Percentiles rank a stretch among this genome's conserved stretches.
phyloP scores from a whole-genome alignment of 164 flowering plant species.

The grape (Vitis vinifera) region DNA sequence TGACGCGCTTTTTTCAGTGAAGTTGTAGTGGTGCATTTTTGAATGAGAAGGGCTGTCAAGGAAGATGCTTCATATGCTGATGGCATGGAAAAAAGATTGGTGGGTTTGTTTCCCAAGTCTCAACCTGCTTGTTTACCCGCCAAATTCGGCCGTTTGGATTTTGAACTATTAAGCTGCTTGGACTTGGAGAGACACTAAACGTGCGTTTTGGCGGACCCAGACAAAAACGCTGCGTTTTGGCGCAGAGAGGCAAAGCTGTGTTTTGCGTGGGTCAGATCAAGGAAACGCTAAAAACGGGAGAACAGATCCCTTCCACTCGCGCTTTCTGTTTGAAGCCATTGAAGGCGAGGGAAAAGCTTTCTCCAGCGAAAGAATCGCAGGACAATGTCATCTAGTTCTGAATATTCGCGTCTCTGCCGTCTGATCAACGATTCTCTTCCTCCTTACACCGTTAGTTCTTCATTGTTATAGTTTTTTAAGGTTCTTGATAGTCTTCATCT shows the following conservation, averaged over 20 bases:
- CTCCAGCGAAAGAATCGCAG: not conserved
- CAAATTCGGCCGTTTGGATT: slow-evolving; percentile 1
- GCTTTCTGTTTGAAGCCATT: not conserved
- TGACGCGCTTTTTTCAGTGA: slow-evolving; percentile 60
- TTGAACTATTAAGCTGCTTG: no score
- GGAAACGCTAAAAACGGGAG: no score
- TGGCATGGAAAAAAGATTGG: slow-evolving; percentile 6
- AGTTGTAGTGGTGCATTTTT: slow-evolving; percentile 52
- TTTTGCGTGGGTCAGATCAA: no score
- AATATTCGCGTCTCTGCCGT: slow-evolving; percentile 37
- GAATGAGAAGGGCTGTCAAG: slow-evolving; percentile 31
- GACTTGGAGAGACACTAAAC: no score
- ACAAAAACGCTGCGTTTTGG: no score
- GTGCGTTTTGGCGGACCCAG: no score
- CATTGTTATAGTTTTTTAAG: not conserved
- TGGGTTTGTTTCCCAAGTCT: no score
- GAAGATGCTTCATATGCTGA: slow-evolving; percentile 23
- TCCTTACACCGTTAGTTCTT: slow-evolving; percentile 35
- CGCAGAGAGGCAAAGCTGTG: no score
- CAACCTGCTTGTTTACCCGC: no score
- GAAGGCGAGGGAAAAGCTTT: not conserved
- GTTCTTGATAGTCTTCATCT: not conserved
- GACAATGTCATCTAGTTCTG: slow-evolving; percentile 17
- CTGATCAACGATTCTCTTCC: slow-evolving; percentile 42
- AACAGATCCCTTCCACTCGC: no score